phyloP scores from a whole-genome alignment of 495 filamentous ascomycete species.

The Trichodelitschia bisporula region DNA sequence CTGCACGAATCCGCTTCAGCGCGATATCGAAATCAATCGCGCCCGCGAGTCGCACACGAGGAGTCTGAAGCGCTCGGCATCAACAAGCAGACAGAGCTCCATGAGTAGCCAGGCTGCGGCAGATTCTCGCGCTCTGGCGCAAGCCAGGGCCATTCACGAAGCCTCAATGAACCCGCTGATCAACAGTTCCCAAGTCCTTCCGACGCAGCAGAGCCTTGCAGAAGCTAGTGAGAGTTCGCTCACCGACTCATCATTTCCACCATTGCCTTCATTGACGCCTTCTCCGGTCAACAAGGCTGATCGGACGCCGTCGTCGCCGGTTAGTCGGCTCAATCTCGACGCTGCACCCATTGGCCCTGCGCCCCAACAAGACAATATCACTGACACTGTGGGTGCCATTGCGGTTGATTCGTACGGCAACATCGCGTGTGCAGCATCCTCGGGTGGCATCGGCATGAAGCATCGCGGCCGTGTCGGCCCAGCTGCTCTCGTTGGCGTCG shows the following conservation, averaged over 20 bases:
- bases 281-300: neutral
- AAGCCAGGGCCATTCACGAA: no score
- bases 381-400: constrained; percentile 87
- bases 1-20: neutral
- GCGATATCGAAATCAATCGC: neutral
- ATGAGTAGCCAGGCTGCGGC: no score
- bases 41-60: neutral
- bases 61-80: no score
- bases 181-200: constrained; percentile 14
- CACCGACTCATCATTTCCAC: no score
- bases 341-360: neutral
- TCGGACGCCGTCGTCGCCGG: neutral
- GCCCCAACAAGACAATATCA: constrained; percentile 29
- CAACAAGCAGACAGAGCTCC: no score
- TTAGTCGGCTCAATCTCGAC: neutral
- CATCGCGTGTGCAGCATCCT: constrained; percentile 92
- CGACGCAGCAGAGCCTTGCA: no score
- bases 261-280: no score
- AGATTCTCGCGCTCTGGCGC: no score
- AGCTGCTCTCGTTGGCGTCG: constrained; percentile 76
- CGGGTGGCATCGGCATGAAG: constrained; percentile 98
- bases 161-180: constrained; percentile 12
- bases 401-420: constrained; percentile 65
- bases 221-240: no score
- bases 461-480: constrained; percentile 75